Base-by-base conservation (phyloP, 805 yeast species). In the Komagataella ulmi region DNA sequence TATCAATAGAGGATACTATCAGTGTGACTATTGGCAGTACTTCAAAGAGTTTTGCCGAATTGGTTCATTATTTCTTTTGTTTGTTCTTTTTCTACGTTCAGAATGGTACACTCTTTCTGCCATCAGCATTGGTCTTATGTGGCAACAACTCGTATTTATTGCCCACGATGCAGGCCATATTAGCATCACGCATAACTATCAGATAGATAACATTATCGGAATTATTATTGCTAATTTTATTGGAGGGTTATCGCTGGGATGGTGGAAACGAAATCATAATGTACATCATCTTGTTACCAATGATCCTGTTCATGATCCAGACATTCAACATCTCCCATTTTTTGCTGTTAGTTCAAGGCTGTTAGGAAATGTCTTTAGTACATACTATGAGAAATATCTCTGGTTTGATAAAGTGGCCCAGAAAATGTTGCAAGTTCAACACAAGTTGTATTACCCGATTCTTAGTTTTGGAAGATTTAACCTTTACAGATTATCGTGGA, bases 241-340 rank as follows among this genome's bases (percentile, higher is more conserved):
- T 50, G 97, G 97, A n/a, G 97, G 97, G 0, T 71, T 88, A 46
- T 85, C 95, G 48, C 62, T 88, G 18, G 95, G 96, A 2, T 88
- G 97, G 97, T 88, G 97, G 97, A 89, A 88, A 59, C 73, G 90
- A 50, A 88, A 86, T 65, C 97, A 88, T 66, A 88, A 88, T 63
- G 95, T 88, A n/a, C 97, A 88, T 65, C 97, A 88, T 63, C 68
- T 88, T 50, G 75, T 88, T 51, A 85, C 96, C n/a, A 88, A 88
- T 65, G 96, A 88, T 61, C 96, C 97, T 0, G 84, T 85, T 1
- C 96, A 89, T 62, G 97, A 88, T 60, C 97, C 97, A 0, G 97
- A 88, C 66, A 89, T 88, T 62, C 97, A 88, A 66, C 96, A 88
- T 66, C 65, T 88, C 56, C 97, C 97, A 1, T 88, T 88, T 59